A percentile compares a stretch with the other conserved stretches of the same genome.
phyloP scores from a whole-genome alignment of 331 rosid species.

The Malus hybrid region DNA sequence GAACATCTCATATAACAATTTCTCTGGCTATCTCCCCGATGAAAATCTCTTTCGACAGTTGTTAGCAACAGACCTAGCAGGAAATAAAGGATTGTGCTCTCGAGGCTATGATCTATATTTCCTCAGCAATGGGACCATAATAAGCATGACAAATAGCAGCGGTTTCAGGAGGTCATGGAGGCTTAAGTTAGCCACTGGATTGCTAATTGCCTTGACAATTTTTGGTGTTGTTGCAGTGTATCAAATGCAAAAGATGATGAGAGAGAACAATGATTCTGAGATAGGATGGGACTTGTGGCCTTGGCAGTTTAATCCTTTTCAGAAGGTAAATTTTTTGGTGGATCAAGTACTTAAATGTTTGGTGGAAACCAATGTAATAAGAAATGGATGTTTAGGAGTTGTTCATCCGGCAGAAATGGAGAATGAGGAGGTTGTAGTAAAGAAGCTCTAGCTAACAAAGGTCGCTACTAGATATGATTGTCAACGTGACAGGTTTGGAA shows the following conservation, averaged over 20 bases:
- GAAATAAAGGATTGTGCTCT: slow-evolving; percentile 68
- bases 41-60: slow-evolving; percentile 62
- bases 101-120: slow-evolving; percentile 51
- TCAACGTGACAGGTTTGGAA: slow-evolving; percentile 33
- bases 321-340: slow-evolving; percentile 63
- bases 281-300: slow-evolving; percentile 61
- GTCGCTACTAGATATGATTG: slow-evolving; percentile 30
- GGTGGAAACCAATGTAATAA: slow-evolving; percentile 67
- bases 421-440: slow-evolving; percentile 68
- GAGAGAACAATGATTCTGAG: slow-evolving; percentile 66
- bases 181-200: slow-evolving; percentile 50
- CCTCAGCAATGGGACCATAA: slow-evolving; percentile 31
- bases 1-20: slow-evolving; percentile 73
- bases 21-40: slow-evolving; percentile 71
- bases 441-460: slow-evolving; percentile 77
- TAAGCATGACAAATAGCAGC: slow-evolving; percentile 10
- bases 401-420: slow-evolving; percentile 64
- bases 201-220: slow-evolving; percentile 49
- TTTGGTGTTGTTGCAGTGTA: slow-evolving; percentile 40
- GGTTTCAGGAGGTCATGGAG: slow-evolving; percentile 33
- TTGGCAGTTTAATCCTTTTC: slow-evolving; percentile 86
- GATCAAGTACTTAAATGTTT: slow-evolving; percentile 61
- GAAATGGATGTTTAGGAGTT: slow-evolving; percentile 80
- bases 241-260: slow-evolving; percentile 40
- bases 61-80: slow-evolving; percentile 46